Base-by-base conservation (phyloP, 805 yeast genomes). In the Sugiyamaella boreocaroliniensis region DNA sequence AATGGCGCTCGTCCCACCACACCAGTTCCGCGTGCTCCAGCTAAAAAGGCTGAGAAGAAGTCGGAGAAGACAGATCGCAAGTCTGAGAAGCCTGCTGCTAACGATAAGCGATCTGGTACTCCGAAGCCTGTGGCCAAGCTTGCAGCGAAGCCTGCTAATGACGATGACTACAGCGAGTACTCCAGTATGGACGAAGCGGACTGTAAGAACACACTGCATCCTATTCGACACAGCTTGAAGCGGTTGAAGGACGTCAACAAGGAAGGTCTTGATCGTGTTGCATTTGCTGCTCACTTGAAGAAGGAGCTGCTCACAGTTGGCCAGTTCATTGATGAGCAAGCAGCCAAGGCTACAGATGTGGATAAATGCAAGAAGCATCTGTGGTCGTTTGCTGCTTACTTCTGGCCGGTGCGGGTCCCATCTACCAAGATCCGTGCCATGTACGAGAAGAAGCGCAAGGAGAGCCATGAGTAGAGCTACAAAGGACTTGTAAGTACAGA, bases 391-490 rank as follows among this genome's bases (percentile, higher is more conserved):
- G 88, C 93, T 4, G 76, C 89, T 18, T 77, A 79, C 50, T 89
- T 82, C 71, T 89, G 97, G 97, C 97, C 97, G 2, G 86, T 82
- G 2, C 78, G 79, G 56, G 96, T 85, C 43, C 63, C 73, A 12
- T 83, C 92, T 55, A 68, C 74, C 40, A 85, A 85, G 70, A 79
- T 89, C 56, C 76, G 77, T 63, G 82, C 79, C 29, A 89, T 89
- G 96, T 89, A 87, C 68, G 56, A 64, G 47, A 69, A 69, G 56
- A 59, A 59, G 53, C 26, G 48, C 37, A 32, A 32, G 37, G 37
- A 32, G 26, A 22, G 26, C 26, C 26, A 22, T 22, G 26, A 22
- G 26, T 22, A 22, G 26, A 6, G 26, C 26, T 22, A 22, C 26
- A 22, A 22, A 22, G 26, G 26, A 22, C 26, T 22, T 22, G 26